A percentile compares a stretch with the other conserved stretches of the same genome.
These are phyloP conservation scores for Elaeagnus macrophylla DNA, from an alignment of 306 rosid genomes.

Conservation along the genomic window DNA sequence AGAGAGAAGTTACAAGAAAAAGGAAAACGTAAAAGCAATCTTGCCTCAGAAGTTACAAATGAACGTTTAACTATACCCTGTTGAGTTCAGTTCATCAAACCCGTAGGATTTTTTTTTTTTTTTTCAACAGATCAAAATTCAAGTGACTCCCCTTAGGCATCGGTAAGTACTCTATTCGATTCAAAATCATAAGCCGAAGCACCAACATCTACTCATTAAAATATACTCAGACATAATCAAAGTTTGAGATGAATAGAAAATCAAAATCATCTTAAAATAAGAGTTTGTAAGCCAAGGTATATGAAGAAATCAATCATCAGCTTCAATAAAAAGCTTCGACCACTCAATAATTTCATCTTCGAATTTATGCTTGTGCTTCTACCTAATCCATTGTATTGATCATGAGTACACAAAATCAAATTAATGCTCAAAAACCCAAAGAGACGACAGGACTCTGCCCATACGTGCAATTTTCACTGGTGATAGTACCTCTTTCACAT, in stretches of 20 bases:
- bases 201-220: too few species aligned
- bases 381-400: not conserved
- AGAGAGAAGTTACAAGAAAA: constrained; percentile 3
- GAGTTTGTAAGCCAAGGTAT: not conserved
- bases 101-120: not conserved
- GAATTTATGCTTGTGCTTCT: not conserved
- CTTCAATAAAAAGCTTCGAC: not conserved
- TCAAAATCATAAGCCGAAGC: too few species aligned
- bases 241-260: not conserved
- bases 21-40: constrained; percentile 5
- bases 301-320: not conserved
- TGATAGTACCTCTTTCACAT: not conserved
- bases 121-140: not conserved
- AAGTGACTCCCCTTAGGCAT: not conserved
- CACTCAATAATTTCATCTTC: not conserved
- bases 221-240: not conserved
- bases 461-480: not conserved
- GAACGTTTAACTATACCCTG: not conserved
- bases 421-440: not conserved
- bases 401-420: not conserved
- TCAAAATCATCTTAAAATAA: not conserved
- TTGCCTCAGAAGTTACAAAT: constrained; percentile 8
- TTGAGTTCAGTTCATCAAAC: not conserved
- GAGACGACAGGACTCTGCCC: not conserved
- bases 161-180: too few species aligned